Percentiles rank a stretch among this genome's conserved stretches.
Evolutionary conservation across 495 filamentous ascomycete genomes (phyloP).

Genomic region (Lasiosphaeriaceae sp.): DNA sequence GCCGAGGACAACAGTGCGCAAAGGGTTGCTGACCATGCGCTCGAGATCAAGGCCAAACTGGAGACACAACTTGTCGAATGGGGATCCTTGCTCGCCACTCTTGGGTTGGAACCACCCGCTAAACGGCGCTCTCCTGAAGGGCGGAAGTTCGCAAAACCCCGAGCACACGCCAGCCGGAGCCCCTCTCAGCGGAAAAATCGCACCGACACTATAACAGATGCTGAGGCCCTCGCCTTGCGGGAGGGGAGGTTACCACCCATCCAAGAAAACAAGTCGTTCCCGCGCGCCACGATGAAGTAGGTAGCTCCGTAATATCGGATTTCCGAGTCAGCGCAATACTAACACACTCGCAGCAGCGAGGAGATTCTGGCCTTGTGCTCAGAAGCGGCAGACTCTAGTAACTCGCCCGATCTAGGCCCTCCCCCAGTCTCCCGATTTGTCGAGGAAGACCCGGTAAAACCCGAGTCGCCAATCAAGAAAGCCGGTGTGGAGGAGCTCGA

Average conservation of each 20-base stretch:
- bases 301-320: constrained; percentile 16
- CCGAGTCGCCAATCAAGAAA: constrained; percentile 35
- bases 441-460: constrained; percentile 58
- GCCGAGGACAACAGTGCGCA: constrained; percentile 46
- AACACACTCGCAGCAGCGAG: constrained; percentile 24
- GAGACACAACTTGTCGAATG: constrained; percentile 67
- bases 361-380: constrained; percentile 48
- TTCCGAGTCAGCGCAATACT: constrained; percentile 4
- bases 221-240: constrained; percentile 49
- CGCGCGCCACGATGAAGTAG: constrained; percentile 71
- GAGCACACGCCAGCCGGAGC: constrained; percentile 30
- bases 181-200: constrained; percentile 43
- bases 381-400: constrained; percentile 43
- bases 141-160: constrained; percentile 26
- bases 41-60: constrained; percentile 64
- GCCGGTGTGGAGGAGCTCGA: constrained; percentile 15
- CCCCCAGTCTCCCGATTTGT: constrained; percentile 62
- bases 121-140: constrained; percentile 35
- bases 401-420: constrained; percentile 65
- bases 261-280: constrained; percentile 74
- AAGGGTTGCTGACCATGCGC: constrained; percentile 57
- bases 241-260: constrained; percentile 78
- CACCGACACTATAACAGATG: constrained; percentile 42
- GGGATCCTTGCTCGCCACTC: constrained; percentile 55
- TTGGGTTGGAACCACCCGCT: constrained; percentile 50